Evolutionary conservation across 495 filamentous ascomycete genomes (phyloP).

Genomic region (Aspergillus conjunctus): DNA sequence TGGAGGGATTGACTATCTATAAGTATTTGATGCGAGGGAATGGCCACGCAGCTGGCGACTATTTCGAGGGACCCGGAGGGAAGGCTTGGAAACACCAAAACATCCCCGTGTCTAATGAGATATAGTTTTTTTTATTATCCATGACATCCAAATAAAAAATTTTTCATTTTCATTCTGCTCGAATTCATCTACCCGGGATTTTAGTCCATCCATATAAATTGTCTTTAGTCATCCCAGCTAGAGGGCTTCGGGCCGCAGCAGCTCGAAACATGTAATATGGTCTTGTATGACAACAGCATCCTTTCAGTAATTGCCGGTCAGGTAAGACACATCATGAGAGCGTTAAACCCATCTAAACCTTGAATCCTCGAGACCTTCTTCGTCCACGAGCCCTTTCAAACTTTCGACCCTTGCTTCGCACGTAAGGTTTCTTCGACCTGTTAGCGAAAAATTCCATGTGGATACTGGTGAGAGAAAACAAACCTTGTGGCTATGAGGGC

Average conservation of each 20-base stretch:
- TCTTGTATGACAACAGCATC: slow-evolving; percentile 3
- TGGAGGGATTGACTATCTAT: slow-evolving; percentile 95
- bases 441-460: slow-evolving; percentile 23
- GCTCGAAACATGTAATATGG: neutral
- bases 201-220: slow-evolving; percentile 12
- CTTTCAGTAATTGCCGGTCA: slow-evolving; percentile 6
- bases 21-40: slow-evolving; percentile 85
- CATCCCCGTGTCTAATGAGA: slow-evolving; percentile 35
- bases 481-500: slow-evolving; percentile 96
- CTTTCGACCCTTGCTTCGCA: slow-evolving; percentile 98
- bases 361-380: slow-evolving; percentile 95
- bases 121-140: slow-evolving; percentile 5
- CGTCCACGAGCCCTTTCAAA: slow-evolving; percentile 98
- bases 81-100: slow-evolving; percentile 68
- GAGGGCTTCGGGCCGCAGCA: neutral
- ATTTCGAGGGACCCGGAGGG: slow-evolving; percentile 68
- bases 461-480: slow-evolving; percentile 1
- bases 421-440: slow-evolving; percentile 77
- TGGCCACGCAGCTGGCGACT: slow-evolving; percentile 75
- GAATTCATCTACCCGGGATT: slow-evolving; percentile 19
- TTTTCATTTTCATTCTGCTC: slow-evolving; percentile 24
- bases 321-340: slow-evolving; percentile 8
- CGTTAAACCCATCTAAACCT: slow-evolving; percentile 68
- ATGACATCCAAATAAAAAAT: slow-evolving; percentile 11
- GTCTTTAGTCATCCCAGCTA: slow-evolving; percentile 19